Evolutionary conservation across 2,329 filamentous ascomycete species (phyloP).

Genomic region (Penicillium sp.): DNA sequence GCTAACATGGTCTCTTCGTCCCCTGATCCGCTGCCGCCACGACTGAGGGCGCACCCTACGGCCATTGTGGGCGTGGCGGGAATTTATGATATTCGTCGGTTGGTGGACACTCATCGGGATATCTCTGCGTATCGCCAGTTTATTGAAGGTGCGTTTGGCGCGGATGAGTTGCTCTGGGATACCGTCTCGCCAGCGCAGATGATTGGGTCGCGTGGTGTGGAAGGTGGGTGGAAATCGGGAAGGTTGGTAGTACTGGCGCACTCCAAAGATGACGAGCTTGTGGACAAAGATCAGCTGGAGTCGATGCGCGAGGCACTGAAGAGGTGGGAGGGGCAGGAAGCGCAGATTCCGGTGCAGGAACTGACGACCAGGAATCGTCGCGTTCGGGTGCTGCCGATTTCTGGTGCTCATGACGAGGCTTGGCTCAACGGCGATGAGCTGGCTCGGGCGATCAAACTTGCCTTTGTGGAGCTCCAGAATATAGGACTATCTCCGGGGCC

Average conservation of each 20-base stretch:
- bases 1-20: constrained; percentile 12
- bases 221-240: constrained; percentile 35
- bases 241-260: constrained; percentile 41
- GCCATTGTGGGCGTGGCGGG: constrained; percentile 45
- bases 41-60: constrained; percentile 27
- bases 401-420: constrained; percentile 42
- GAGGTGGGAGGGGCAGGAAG: constrained; percentile 40
- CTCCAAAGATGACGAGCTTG: constrained; percentile 43
- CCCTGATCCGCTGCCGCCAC: constrained; percentile 12
- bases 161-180: constrained; percentile 38
- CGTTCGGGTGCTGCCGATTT: constrained; percentile 40
- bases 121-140: constrained; percentile 41
- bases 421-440: constrained; percentile 44
- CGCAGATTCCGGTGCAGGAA: constrained; percentile 8
- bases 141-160: constrained; percentile 44
- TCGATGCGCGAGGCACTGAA: constrained; percentile 52
- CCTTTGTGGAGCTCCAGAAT: constrained; percentile 31
- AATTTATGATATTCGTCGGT: constrained; percentile 43
- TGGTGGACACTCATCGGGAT: constrained; percentile 35
- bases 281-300: constrained; percentile 39
- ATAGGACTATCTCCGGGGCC: constrained; percentile 21
- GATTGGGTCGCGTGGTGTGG: constrained; percentile 28
- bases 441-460: constrained; percentile 35
- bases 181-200: constrained; percentile 40
- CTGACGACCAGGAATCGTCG: constrained; percentile 35